Evolutionary conservation across 495 filamentous ascomycete species (phyloP).

Genomic region (Penicillium subrubescens): DNA sequence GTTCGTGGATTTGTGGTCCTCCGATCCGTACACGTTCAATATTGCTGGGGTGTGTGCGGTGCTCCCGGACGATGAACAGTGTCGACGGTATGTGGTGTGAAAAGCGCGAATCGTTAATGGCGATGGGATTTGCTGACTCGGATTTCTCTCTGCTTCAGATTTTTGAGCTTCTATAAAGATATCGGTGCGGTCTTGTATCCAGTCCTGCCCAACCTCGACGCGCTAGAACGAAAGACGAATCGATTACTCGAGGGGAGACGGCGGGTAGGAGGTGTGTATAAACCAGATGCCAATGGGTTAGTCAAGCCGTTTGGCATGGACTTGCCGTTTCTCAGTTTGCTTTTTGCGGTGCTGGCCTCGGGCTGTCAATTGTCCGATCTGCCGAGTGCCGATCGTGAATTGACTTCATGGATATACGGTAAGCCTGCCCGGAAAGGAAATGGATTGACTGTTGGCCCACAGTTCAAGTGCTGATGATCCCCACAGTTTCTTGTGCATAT

Average conservation of each 20-base stretch:
- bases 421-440: slow-evolving; percentile 15
- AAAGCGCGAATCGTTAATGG: background rate
- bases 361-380: slow-evolving; percentile 77
- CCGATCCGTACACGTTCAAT: slow-evolving; percentile 67
- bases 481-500: slow-evolving; percentile 60
- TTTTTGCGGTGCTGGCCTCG: slow-evolving; percentile 80
- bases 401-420: slow-evolving; percentile 65
- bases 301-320: slow-evolving; percentile 49
- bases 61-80: slow-evolving; percentile 66
- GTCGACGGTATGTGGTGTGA: slow-evolving; percentile 48
- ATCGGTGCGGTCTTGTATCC: slow-evolving; percentile 80
- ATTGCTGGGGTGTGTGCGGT: slow-evolving; percentile 69
- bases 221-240: slow-evolving; percentile 65
- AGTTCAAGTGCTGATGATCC: slow-evolving; percentile 13
- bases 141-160: slow-evolving; percentile 41
- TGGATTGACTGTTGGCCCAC: background rate
- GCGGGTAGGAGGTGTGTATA: slow-evolving; percentile 46
- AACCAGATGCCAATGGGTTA: slow-evolving; percentile 38
- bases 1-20: slow-evolving; percentile 66
- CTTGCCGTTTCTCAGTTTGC: slow-evolving; percentile 42
- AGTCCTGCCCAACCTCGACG: slow-evolving; percentile 69
- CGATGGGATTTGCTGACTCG: background rate
- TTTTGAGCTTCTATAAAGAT: slow-evolving; percentile 74
- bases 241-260: slow-evolving; percentile 68
- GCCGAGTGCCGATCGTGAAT: slow-evolving; percentile 56